These are phyloP conservation scores for Lichtheimia hyalospora DNA, from an alignment of 371 early-diverging fungal genomes.

Conservation along the genomic window DNA sequence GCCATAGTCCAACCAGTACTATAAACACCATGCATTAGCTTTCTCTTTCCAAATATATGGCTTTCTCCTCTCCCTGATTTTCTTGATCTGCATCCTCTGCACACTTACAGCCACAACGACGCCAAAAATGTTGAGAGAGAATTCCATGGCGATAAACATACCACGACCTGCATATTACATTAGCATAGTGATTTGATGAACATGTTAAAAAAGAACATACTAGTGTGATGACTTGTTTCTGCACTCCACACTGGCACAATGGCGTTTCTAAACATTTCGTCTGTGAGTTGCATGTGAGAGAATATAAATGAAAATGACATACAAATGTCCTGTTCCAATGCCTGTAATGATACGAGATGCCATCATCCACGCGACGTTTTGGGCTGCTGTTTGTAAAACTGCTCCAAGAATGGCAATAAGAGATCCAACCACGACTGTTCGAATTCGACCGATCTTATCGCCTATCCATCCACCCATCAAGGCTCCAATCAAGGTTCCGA, in stretches of 20 bases:
- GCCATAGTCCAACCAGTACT: conserved; percentile 42
- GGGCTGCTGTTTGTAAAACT: conserved; percentile 31
- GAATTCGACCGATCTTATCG: conserved; percentile 37
- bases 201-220: conserved; percentile 10
- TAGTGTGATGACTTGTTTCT: conserved; percentile 38
- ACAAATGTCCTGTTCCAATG: conserved; percentile 41
- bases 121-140: conserved; percentile 42
- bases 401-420: conserved; percentile 34
- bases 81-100: no score
- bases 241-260: conserved; percentile 43
- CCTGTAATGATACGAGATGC: conserved; percentile 42
- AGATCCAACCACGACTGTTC: conserved; percentile 33
- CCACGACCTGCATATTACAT: conserved; percentile 10
- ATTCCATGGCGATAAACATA: conserved; percentile 36
- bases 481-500: conserved; percentile 42
- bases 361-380: conserved; percentile 43
- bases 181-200: no score
- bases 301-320: neutral
- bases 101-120: conserved; percentile 32
- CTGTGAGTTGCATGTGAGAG: no score
- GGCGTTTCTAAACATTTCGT: conserved; percentile 8
- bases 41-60: neutral
- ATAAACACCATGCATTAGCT: neutral
- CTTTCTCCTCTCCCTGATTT: no score
- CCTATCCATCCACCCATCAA: conserved; percentile 41